Percentiles rank a stretch among this genome's conserved stretches.
phyloP scores from a whole-genome alignment of 805 yeast genomes.

The Yarrowia sp. region DNA sequence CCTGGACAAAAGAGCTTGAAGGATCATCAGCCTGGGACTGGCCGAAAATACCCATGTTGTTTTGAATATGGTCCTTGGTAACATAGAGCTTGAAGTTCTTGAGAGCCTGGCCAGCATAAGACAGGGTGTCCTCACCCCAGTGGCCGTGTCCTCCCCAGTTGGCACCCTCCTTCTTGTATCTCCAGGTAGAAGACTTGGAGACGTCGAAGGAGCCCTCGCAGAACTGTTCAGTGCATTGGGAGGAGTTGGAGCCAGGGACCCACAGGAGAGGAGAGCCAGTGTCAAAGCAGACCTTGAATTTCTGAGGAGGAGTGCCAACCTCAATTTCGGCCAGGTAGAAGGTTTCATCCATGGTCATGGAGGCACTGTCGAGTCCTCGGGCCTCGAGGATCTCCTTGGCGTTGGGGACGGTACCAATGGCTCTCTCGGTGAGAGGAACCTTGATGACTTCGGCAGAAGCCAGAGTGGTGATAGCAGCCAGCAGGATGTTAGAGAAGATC shows the following conservation, averaged over 20 bases:
- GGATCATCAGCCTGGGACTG: not conserved
- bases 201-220: not conserved
- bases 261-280: slow-evolving; percentile 76
- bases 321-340: slow-evolving; percentile 41
- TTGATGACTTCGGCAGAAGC: not conserved
- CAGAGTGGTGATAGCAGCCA: not conserved
- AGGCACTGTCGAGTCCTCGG: not conserved
- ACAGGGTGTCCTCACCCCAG: not conserved
- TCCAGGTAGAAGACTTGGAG: not conserved
- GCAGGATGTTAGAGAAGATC: not conserved
- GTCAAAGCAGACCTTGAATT: slow-evolving; percentile 62
- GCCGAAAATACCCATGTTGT: not conserved
- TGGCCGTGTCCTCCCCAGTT: not conserved
- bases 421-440: not conserved
- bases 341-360: not conserved
- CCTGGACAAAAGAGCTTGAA: not conserved
- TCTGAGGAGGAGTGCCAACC: slow-evolving; percentile 65
- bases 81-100: not conserved
- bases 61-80: not conserved
- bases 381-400: too few species aligned
- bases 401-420: not conserved
- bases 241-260: slow-evolving; percentile 50
- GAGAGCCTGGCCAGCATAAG: not conserved
- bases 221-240: not conserved
- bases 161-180: not conserved